Evolutionary conservation across 768 basidiomycete species (phyloP), one percentile per base, ranked within the genome.

Genomic region (Clitopilus hobsonii): DNA sequence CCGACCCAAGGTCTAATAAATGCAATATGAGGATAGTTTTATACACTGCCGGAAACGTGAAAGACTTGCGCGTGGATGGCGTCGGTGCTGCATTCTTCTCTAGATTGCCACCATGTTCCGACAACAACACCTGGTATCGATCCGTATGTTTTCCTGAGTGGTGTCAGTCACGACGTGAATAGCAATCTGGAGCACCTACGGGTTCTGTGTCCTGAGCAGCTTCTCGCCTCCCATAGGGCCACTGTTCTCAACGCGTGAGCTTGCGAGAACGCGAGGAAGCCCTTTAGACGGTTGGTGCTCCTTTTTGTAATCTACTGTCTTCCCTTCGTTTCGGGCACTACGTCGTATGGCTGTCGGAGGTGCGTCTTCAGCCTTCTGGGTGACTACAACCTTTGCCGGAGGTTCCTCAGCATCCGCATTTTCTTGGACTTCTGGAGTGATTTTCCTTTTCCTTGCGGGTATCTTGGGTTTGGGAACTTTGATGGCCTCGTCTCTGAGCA

Each of bases 31-130:
- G n/a, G n/a, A n/a, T n/a, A n/a, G n/a, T n/a, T n/a, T n/a, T n/a
- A n/a, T n/a, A n/a, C n/a, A n/a, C n/a, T n/a, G n/a, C n/a, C n/a
- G n/a, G n/a, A n/a, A 23, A 22, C 54, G 1, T 24, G 18, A 6
- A 18, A n/a, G 2, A 74, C 89, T 65, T 68, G 93, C 91, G 91
- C 92, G 61, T 96, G 94, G 55, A 96, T 74, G 6, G 93, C 79
- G 66, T 91, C 93, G 1, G 65, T 70, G 49, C 89, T 90, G 60
- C 92, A 94, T 8, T 61, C 82, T 54, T 71, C 76, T 73, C 92
- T 75, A 5, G 77, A 81, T 54, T 82, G 79, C 91, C 92, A 97
- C 86, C 89, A 91, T 23, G 85, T 85, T 2, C 92, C 93, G 14
- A 94, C 83, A 23, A 77, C 75, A 18, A 96, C 68, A 2, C 82